Evolutionary conservation across 163 green algal species (phyloP).

Genomic region (Smithsoniella earleae): DNA sequence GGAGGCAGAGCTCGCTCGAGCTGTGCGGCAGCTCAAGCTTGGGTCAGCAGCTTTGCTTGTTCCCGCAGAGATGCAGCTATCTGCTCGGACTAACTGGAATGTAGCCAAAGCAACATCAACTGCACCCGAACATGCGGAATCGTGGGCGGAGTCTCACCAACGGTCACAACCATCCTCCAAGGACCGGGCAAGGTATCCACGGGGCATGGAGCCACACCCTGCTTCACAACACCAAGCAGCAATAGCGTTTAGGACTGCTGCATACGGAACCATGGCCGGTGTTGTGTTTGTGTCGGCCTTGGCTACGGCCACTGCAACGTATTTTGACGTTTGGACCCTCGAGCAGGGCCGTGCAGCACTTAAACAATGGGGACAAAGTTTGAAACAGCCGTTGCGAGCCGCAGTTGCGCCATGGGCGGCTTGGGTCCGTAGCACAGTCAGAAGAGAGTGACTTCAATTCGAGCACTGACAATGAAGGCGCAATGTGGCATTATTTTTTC

Average conservation of each 20-base stretch:
- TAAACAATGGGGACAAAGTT: slow-evolving; percentile 8
- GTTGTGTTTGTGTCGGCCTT: background rate
- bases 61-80: slow-evolving; percentile 8
- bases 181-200: too few species aligned
- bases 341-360: background rate
- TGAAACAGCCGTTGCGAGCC: background rate
- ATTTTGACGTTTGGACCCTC: background rate
- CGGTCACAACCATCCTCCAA: too few species aligned
- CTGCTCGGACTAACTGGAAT: background rate
- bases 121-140: too few species aligned
- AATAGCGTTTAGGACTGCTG: slow-evolving; percentile 10
- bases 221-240: too few species aligned
- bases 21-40: slow-evolving; percentile 14
- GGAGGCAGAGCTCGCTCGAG: background rate
- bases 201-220: too few species aligned
- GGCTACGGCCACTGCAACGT: background rate
- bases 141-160: too few species aligned
- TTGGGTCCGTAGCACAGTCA: slow-evolving; percentile 17
- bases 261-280: slow-evolving; percentile 8
- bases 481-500: too few species aligned
- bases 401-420: background rate
- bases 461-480: too few species aligned
- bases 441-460: too few species aligned
- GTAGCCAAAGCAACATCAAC: background rate
- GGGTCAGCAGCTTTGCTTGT: slow-evolving; percentile 12